These are phyloP conservation scores for Yamadazyma endophytica DNA, from an alignment of 805 yeast genomes.

Conservation along the genomic window DNA sequence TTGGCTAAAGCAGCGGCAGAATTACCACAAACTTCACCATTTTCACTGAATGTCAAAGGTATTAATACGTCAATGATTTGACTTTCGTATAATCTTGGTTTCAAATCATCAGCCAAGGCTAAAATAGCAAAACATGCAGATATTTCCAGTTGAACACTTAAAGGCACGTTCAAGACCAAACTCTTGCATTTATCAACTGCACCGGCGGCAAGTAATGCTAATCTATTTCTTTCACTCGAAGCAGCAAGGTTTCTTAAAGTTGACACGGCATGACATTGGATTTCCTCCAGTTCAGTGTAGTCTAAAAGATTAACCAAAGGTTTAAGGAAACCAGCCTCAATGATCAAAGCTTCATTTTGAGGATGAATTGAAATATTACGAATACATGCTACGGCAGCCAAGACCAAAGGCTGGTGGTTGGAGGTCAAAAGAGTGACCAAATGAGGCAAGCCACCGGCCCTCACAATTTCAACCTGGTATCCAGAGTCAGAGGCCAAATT, in stretches of 20 bases:
- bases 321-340: constrained; percentile 92
- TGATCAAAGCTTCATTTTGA: constrained; percentile 88
- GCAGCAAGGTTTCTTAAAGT: constrained; percentile 96
- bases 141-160: constrained; percentile 91
- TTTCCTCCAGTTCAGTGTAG: constrained; percentile 87
- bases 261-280: constrained; percentile 97
- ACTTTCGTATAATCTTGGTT: constrained; percentile 74
- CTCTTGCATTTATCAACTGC: constrained; percentile 92
- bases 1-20: constrained; percentile 98
- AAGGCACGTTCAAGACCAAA: constrained; percentile 79
- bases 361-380: constrained; percentile 97
- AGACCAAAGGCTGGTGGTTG: constrained; percentile 82
- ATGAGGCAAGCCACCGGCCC: constrained; percentile 93
- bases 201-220: constrained; percentile 89
- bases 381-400: constrained; percentile 98
- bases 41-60: constrained; percentile 82
- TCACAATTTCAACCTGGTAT: constrained; percentile 92
- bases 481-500: constrained; percentile 94
- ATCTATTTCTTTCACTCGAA: constrained; percentile 85
- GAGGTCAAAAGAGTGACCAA: constrained; percentile 86
- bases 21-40: constrained; percentile 96
- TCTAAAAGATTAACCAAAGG: constrained; percentile 85
- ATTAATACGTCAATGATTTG: constrained; percentile 84
- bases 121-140: constrained; percentile 96
- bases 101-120: constrained; percentile 93